Evolutionary conservation across 179 eudicot genomes (phyloP).

Genomic region (Patellifolia procumbens): DNA sequence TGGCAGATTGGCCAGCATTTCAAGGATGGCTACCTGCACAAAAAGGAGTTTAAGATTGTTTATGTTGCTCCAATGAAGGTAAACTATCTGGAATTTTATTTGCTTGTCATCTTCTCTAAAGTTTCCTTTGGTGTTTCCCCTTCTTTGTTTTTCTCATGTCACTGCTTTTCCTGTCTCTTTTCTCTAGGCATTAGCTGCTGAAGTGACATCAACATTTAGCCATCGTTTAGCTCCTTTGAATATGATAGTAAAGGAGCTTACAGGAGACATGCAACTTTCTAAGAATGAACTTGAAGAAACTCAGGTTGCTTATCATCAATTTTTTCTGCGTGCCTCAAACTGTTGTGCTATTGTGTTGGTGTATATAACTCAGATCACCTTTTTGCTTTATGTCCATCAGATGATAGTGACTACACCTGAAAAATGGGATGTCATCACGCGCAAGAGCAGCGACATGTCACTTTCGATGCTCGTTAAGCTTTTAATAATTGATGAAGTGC

Average conservation of each 20-base stretch:
- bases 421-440: slow-evolving; percentile 99
- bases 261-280: slow-evolving; percentile 99
- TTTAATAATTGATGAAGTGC: slow-evolving; percentile 96
- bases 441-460: slow-evolving; percentile 99
- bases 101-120: slow-evolving; percentile 9
- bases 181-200: slow-evolving; percentile 92
- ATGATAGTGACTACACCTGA: slow-evolving; percentile 99
- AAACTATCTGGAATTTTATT: background rate
- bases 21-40: slow-evolving; percentile 93
- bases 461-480: slow-evolving; percentile 97
- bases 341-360: slow-evolving; percentile 2
- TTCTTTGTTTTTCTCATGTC: background rate
- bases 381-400: slow-evolving; percentile 41
- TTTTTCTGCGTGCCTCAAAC: slow-evolving; percentile 3
- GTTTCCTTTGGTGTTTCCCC: slow-evolving; percentile 5
- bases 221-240: slow-evolving; percentile 85
- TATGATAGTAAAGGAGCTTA: slow-evolving; percentile 89
- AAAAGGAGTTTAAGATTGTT: slow-evolving; percentile 94
- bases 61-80: slow-evolving; percentile 99
- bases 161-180: slow-evolving; percentile 27
- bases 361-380: background rate
- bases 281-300: slow-evolving; percentile 91
- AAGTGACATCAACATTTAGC: slow-evolving; percentile 93
- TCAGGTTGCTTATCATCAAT: slow-evolving; percentile 50
- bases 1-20: slow-evolving; percentile 90